phyloP scores from a whole-genome alignment of 1,284 basidiomycete species.

The Apiotrichum akiyoshidainum region DNA sequence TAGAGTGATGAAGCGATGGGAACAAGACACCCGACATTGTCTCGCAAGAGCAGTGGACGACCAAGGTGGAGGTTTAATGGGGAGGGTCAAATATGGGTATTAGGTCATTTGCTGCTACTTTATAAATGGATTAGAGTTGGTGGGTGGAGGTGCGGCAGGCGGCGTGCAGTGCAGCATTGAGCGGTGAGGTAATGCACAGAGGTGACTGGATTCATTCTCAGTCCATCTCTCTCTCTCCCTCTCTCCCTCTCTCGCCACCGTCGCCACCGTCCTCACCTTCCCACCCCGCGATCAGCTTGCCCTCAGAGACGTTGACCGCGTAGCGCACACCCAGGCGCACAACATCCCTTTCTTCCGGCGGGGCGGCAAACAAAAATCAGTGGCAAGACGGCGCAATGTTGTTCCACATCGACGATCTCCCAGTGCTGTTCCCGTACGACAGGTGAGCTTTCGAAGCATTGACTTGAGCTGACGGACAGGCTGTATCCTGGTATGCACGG shows the following conservation, averaged over 20 bases:
- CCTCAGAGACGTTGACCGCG: too few species aligned
- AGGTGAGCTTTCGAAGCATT: conserved; percentile 36
- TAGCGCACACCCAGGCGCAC: too few species aligned
- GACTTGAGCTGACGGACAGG: conserved; percentile 19
- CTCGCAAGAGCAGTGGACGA: not conserved
- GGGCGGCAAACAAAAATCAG: not conserved
- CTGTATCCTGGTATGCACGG: conserved; percentile 36
- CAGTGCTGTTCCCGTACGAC: conserved; percentile 86
- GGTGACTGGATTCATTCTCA: not conserved
- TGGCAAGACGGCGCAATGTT: conserved; percentile 63
- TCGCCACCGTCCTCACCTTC: too few species aligned
- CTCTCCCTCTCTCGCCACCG: too few species aligned
- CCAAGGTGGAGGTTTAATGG: not conserved
- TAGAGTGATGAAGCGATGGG: not conserved
- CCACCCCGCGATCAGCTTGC: too few species aligned
- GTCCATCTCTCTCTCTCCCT: too few species aligned
- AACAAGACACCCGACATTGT: not conserved
- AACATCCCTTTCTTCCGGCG: not conserved
- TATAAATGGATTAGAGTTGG: not conserved
- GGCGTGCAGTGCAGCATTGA: too few species aligned
- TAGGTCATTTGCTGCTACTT: not conserved
- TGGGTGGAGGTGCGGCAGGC: too few species aligned
- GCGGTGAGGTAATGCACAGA: not conserved
- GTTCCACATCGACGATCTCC: conserved; percentile 92
- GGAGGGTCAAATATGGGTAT: not conserved